A percentile compares a stretch with the other conserved stretches of the same genome.
phyloP scores from a whole-genome alignment of 2,329 filamentous ascomycete genomes.

The Paraconiothyrium brasiliense region DNA sequence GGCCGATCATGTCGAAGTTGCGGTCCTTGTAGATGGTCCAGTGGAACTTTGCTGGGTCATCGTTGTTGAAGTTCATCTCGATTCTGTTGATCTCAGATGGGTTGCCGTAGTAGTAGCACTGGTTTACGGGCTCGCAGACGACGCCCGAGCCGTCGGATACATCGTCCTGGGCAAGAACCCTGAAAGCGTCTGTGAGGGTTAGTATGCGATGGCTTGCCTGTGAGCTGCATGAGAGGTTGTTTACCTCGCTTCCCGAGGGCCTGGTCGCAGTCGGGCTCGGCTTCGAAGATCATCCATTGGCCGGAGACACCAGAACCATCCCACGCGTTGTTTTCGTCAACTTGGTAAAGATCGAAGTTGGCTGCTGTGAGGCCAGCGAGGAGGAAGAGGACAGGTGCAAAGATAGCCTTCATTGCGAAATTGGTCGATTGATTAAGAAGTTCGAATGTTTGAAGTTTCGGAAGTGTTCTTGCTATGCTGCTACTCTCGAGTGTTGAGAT shows the following conservation, averaged over 20 bases:
- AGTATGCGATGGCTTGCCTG: neutral
- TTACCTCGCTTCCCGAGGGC: neutral
- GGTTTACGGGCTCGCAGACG: neutral
- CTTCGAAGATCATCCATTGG: conserved; percentile 1
- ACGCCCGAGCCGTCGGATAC: neutral
- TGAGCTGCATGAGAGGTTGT: neutral
- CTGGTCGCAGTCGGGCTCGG: neutral
- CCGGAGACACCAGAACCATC: neutral
- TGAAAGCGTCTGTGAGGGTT: neutral
- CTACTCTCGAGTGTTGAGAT: neutral
- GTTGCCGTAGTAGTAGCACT: neutral
- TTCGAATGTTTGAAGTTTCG: neutral
- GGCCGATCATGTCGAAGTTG: conserved; percentile 4
- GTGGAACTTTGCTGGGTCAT: neutral
- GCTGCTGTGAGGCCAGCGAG: neutral
- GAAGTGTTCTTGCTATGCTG: neutral
- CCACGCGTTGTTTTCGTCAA: neutral
- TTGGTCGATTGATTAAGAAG: neutral
- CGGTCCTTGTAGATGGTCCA: conserved; percentile 7
- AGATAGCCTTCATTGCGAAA: neutral
- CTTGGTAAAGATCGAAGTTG: conserved; percentile 3
- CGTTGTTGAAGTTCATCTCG: conserved; percentile 1
- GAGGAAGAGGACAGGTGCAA: neutral
- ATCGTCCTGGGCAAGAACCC: neutral
- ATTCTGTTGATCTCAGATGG: neutral